Conservation (phyloP, 2,329 filamentous ascomycete species). For the Ophiostoma ips region DNA sequence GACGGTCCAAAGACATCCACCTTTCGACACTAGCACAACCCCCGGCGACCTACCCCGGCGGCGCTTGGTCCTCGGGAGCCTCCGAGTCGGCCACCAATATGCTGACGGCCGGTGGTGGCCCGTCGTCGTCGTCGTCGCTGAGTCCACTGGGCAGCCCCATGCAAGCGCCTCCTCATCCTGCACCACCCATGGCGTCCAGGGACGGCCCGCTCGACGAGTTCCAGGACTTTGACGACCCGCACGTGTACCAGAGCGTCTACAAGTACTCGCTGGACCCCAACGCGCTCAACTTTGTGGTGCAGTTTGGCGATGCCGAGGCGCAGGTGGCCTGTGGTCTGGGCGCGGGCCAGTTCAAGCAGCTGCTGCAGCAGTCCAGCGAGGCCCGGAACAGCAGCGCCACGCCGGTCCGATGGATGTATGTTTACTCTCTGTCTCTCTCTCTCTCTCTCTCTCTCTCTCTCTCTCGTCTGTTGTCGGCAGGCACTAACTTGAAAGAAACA, state of each 20-base stretch:
- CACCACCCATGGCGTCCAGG: neutral
- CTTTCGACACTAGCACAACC: too few species aligned
- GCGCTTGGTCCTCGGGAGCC: too few species aligned
- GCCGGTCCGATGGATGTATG: constrained; percentile 50
- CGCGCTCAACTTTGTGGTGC: constrained; percentile 48
- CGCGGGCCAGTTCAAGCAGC: constrained; percentile 24
- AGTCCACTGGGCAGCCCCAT: too few species aligned
- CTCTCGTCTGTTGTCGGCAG: too few species aligned
- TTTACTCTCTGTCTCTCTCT: too few species aligned
- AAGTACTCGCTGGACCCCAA: constrained; percentile 24
- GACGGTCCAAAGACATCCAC: too few species aligned
- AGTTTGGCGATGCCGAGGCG: constrained; percentile 43
- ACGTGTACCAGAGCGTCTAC: constrained; percentile 31
- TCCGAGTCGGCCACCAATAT: too few species aligned
- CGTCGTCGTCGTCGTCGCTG: too few species aligned
- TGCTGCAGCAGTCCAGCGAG: constrained; percentile 20
- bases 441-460: too few species aligned
- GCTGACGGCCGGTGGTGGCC: too few species aligned
- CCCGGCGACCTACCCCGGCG: too few species aligned
- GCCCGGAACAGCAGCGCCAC: constrained; percentile 17
- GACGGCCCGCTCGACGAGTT: constrained; percentile 20
- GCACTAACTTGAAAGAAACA: constrained; percentile 28
- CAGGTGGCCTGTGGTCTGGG: constrained; percentile 42
- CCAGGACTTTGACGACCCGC: constrained; percentile 36
- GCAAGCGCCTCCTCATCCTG: too few species aligned